Evolutionary conservation across 306 rosid species (phyloP).

Genomic region (Canavalia gladiata): DNA sequence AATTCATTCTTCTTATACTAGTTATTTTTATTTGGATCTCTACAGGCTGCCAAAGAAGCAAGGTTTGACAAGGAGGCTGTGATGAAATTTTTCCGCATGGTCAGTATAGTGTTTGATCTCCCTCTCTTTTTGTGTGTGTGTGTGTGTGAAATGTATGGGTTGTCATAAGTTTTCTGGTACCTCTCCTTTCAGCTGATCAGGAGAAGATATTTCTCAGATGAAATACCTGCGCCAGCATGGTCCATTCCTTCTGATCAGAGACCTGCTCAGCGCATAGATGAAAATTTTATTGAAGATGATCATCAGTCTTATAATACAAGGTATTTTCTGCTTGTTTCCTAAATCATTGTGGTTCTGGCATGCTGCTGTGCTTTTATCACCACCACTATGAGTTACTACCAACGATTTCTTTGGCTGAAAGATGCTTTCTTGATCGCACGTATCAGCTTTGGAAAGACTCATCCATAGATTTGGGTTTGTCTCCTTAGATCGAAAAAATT

Average conservation of each 20-base stretch:
- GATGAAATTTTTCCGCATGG: conserved; percentile 86
- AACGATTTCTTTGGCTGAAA: conserved; percentile 25
- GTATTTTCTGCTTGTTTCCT: conserved; percentile 54
- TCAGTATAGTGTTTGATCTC: conserved; percentile 53
- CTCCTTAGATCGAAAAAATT: background rate
- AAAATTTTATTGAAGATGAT: conserved; percentile 67
- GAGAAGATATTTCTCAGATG: conserved; percentile 94
- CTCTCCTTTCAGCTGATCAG: conserved; percentile 78
- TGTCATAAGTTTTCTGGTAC: conserved; percentile 48
- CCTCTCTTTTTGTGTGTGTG: background rate
- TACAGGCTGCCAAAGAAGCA: conserved; percentile 96
- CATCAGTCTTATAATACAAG: conserved; percentile 63
- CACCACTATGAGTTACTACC: background rate
- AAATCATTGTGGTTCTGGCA: conserved; percentile 9
- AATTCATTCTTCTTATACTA: conserved; percentile 13
- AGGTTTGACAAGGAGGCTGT: conserved; percentile 97
- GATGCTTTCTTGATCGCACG: conserved; percentile 40
- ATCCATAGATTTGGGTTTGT: conserved; percentile 25
- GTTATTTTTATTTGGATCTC: conserved; percentile 42
- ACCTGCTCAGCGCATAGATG: conserved; percentile 76
- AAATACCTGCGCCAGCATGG: conserved; percentile 76
- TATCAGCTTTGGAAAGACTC: background rate
- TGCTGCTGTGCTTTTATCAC: conserved; percentile 28
- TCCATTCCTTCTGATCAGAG: conserved; percentile 71
- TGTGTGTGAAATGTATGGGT: background rate